Percentiles rank a stretch among this genome's conserved stretches.
Evolutionary conservation across 108 stramenopile genomes (phyloP).

Genomic region (Nannochloropsis gaditana): DNA sequence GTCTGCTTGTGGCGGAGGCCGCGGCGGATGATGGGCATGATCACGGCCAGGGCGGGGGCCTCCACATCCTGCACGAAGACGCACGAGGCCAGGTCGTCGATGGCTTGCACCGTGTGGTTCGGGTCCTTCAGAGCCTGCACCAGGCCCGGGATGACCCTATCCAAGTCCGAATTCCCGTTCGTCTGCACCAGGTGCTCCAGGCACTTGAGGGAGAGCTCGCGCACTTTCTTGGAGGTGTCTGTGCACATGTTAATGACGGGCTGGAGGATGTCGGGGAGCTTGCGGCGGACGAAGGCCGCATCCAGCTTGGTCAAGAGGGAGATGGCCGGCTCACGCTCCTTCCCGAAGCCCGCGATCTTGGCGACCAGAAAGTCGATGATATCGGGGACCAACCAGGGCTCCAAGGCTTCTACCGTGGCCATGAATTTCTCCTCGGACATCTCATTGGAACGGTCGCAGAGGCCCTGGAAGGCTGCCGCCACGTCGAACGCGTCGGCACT

Average conservation of each 20-base stretch:
- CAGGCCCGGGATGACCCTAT: not conserved
- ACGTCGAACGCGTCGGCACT: constrained; percentile 11
- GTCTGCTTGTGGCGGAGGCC: constrained; percentile 83
- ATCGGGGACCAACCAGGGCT: constrained; percentile 2
- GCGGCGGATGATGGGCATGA: constrained; percentile 85
- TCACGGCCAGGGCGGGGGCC: constrained; percentile 81
- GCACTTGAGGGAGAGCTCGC: constrained; percentile 17
- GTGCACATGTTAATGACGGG: constrained; percentile 15
- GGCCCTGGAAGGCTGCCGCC: not conserved
- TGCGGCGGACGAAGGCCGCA: constrained; percentile 8
- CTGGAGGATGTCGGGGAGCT: not conserved
- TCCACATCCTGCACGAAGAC: constrained; percentile 61
- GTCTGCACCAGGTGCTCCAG: constrained; percentile 19
- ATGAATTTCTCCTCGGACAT: constrained; percentile 1
- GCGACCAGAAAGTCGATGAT: constrained; percentile 11
- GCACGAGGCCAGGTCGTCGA: not conserved
- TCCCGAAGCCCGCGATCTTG: not conserved
- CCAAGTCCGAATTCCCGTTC: constrained; percentile 5
- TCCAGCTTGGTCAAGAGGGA: constrained; percentile 9
- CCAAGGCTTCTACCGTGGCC: not conserved
- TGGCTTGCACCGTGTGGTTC: not conserved
- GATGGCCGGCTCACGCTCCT: constrained; percentile 14
- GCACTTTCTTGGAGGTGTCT: constrained; percentile 8
- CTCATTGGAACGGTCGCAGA: constrained; percentile 1
- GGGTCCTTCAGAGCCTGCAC: constrained; percentile 6